Evolutionary conservation across 306 rosid species (phyloP).

Genomic region (Dryas octopetala): DNA sequence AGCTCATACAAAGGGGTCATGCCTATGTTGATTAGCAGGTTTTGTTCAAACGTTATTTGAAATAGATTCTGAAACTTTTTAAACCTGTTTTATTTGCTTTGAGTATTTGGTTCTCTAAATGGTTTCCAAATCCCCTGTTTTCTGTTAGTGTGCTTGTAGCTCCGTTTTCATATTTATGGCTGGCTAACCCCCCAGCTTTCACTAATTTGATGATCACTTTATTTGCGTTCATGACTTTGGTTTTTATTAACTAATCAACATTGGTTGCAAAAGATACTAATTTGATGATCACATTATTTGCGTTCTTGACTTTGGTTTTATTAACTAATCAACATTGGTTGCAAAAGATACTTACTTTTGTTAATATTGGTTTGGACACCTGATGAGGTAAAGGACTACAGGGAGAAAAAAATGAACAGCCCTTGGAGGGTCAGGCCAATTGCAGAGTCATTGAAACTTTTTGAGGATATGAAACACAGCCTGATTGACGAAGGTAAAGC

Average conservation of each 20-base stretch:
- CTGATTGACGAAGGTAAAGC: conserved; percentile 90
- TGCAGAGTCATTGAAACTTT: conserved; percentile 75
- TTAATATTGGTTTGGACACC: conserved; percentile 60
- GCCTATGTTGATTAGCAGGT: conserved; percentile 99
- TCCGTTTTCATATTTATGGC: neutral
- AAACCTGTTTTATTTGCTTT: neutral
- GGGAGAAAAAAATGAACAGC: conserved; percentile 93
- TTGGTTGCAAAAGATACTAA: neutral
- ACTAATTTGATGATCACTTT: neutral
- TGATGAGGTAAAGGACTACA: conserved; percentile 81
- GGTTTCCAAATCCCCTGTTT: neutral
- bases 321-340: neutral
- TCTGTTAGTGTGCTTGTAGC: neutral
- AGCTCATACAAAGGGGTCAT: conserved; percentile 79
- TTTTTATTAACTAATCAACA: neutral
- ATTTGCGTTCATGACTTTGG: neutral
- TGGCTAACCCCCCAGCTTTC: neutral
- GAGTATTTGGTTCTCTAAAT: neutral
- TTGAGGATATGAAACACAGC: conserved; percentile 88
- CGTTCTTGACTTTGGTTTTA: neutral
- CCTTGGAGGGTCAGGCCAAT: conserved; percentile 96
- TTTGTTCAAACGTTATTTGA: neutral
- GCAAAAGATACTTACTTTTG: conserved; percentile 6
- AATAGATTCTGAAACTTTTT: neutral
- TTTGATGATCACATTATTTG: neutral